A percentile compares a stretch with the other conserved stretches of the same genome.
These are phyloP conservation scores for Diaporthe batatas DNA, from an alignment of 2,329 filamentous ascomycete species.

Conservation along the genomic window DNA sequence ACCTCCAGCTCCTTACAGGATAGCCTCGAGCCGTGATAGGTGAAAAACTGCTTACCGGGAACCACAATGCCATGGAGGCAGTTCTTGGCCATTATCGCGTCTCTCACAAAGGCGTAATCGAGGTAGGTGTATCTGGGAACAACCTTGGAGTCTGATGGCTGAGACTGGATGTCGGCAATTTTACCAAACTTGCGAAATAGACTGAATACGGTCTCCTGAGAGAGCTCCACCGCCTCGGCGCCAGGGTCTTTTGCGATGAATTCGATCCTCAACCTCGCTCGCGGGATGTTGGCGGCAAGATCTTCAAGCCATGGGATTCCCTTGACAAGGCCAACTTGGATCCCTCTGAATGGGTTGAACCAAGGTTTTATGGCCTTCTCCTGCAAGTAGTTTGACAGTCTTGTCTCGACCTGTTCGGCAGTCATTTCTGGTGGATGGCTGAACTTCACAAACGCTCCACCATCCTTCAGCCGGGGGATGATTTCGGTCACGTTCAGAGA, in stretches of 20 bases:
- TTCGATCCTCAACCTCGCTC: conserved; percentile 81
- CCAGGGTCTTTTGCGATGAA: conserved; percentile 82
- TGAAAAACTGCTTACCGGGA: conserved; percentile 43
- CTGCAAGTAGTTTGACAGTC: conserved; percentile 73
- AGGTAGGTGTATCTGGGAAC: conserved; percentile 84
- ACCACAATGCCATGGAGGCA: conserved; percentile 90
- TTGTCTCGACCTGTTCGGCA: conserved; percentile 42
- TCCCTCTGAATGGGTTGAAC: conserved; percentile 85
- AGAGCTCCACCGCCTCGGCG: conserved; percentile 80
- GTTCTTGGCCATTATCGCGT: conserved; percentile 90
- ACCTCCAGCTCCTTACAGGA: too few relatives aligned
- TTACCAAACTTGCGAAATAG: conserved; percentile 93
- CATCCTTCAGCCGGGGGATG: conserved; percentile 87
- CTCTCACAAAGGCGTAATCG: conserved; percentile 79
- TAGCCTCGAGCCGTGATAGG: too few relatives aligned
- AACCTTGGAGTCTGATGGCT: conserved; percentile 88
- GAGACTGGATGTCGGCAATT: conserved; percentile 84
- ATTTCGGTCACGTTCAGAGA: conserved; percentile 82
- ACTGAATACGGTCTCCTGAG: conserved; percentile 87
- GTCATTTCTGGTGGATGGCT: conserved; percentile 59
- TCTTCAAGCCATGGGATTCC: conserved; percentile 97
- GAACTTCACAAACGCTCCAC: conserved; percentile 94
- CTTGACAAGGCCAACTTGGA: conserved; percentile 79
- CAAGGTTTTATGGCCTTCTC: conserved; percentile 84
- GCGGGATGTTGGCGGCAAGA: conserved; percentile 74